A percentile compares a stretch with the other conserved stretches of the same genome.
phyloP scores from a whole-genome alignment of 192 early-diverging fungal genomes.

The Entomortierella chlamydospora region DNA sequence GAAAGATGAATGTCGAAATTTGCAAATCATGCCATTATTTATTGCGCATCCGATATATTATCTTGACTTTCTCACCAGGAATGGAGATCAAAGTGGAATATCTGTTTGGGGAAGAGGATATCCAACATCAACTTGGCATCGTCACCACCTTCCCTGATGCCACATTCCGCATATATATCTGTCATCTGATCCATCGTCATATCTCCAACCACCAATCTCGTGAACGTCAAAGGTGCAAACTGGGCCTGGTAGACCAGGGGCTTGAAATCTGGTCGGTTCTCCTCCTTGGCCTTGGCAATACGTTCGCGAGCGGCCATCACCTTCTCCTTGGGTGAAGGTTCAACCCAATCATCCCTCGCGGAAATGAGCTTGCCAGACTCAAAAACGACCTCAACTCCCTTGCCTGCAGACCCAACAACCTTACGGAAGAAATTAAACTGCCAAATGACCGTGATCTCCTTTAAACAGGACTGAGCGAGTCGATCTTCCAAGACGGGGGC shows the following conservation, averaged over 20 bases:
- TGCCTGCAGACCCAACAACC: constrained; percentile 12
- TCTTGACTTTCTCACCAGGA: constrained; percentile 15
- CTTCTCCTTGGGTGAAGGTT: not conserved
- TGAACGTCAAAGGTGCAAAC: constrained; percentile 34
- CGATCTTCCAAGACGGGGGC: constrained; percentile 26
- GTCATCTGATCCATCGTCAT: constrained; percentile 24
- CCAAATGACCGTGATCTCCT: constrained; percentile 18
- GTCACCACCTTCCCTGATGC: constrained; percentile 4
- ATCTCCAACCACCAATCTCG: constrained; percentile 29
- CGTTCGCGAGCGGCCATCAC: constrained; percentile 24
- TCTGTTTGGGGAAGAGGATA: constrained; percentile 34
- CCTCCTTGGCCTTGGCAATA: constrained; percentile 18
- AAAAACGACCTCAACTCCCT: constrained; percentile 23
- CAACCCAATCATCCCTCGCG: constrained; percentile 15
- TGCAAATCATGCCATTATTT: no score
- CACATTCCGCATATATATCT: constrained; percentile 11
- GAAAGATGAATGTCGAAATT: no score
- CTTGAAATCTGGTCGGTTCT: constrained; percentile 21
- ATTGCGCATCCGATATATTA: no score
- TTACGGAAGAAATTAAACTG: constrained; percentile 30
- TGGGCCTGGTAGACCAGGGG: constrained; percentile 9
- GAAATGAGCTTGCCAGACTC: constrained; percentile 18
- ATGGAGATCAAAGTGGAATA: constrained; percentile 22
- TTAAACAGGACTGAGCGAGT: constrained; percentile 17
- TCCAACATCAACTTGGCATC: constrained; percentile 36